Base-by-base conservation (phyloP, 1,284 basidiomycete genomes). In the Sphaerobolus stellatus region DNA sequence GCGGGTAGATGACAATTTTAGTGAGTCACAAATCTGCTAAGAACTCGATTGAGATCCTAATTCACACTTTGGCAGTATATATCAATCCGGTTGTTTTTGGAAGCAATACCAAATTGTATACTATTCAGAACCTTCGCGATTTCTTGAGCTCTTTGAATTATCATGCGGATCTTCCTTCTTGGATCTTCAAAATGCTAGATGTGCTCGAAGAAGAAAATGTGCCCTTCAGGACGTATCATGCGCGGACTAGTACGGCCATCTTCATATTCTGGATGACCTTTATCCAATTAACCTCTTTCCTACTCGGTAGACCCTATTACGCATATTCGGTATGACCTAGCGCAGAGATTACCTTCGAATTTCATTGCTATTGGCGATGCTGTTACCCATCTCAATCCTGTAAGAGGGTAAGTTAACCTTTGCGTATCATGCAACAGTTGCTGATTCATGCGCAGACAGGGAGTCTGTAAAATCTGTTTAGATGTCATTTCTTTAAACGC, bases 301-400 rank as follows among this genome's bases (percentile, higher is more conserved):
- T 41, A 33, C 3, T 31, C 48, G 61, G 62, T 52, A n/a, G 48
- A 46, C 22, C 52, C 59, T 7, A n/a, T n/a, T n/a, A 31, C 50
- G 9, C 60, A 60, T 27, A 29, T 62, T 16, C 56, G 46, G 4
- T 64, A 64, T 34, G 57, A 61, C 40, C 47, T 28, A n/a, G 60
- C 48, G n/a, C 48, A 47, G 16, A 49, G 57, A 25, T 47, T 64
- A 4, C 64, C 63, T 11, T 45, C 57, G 5, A 64, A 66, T 50
- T 64, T 56, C 43, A 45, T 64, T 28, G 62, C 62, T 6, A 2
- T 66, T n/a, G 63, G 64, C 13, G 64, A 65, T 40, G 56, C 61
- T 25, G 54, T 58, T 13, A 63, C 62, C 56, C 55, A 22, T 11
- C 3, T 53, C 4, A 53, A 54, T 44, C 46, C 52, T 6, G 24